These are phyloP conservation scores for Aspergillus thermomutatus DNA, from an alignment of 2,329 filamentous ascomycete genomes.

Conservation along the genomic window DNA sequence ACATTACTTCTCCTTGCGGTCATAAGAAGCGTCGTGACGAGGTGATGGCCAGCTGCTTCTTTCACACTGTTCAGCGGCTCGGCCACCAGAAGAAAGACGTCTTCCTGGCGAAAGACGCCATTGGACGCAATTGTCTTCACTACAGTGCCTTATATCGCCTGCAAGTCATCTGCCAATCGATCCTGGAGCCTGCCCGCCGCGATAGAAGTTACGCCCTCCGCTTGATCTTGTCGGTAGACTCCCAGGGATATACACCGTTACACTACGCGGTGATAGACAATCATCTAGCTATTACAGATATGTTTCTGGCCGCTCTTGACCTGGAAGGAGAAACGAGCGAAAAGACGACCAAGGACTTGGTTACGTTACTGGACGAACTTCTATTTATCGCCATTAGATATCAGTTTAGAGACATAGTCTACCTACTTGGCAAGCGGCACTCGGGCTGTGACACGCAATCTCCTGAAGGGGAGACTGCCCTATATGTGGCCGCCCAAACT, in stretches of 20 bases:
- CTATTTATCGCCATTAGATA: slow-evolving; percentile 6
- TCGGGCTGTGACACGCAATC: not conserved
- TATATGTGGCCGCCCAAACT: slow-evolving; percentile 1
- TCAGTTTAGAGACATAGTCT: slow-evolving; percentile 4
- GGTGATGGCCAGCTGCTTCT: not conserved
- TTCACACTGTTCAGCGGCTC: not conserved
- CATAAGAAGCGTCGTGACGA: not conserved
- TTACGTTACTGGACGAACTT: not conserved
- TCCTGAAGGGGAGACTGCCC: not conserved
- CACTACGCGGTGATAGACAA: slow-evolving; percentile 11
- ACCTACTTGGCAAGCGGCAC: not conserved
- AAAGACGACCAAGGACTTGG: not conserved
- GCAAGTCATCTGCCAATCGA: not conserved
- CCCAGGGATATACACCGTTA: slow-evolving; percentile 4
- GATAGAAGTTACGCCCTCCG: not conserved
- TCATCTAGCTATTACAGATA: not conserved
- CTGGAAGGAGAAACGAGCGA: not conserved
- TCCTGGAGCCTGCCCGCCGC: not conserved
- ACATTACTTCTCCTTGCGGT: not conserved
- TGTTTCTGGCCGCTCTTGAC: not conserved
- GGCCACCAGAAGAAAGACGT: not conserved
- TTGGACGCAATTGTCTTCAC: slow-evolving; percentile 6
- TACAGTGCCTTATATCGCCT: slow-evolving; percentile 5
- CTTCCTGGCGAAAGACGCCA: slow-evolving; percentile 1
- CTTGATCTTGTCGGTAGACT: slow-evolving; percentile 4